These are phyloP conservation scores for Allium fistulosum DNA, from an alignment of 106 monocot genomes.

Conservation along the genomic window DNA sequence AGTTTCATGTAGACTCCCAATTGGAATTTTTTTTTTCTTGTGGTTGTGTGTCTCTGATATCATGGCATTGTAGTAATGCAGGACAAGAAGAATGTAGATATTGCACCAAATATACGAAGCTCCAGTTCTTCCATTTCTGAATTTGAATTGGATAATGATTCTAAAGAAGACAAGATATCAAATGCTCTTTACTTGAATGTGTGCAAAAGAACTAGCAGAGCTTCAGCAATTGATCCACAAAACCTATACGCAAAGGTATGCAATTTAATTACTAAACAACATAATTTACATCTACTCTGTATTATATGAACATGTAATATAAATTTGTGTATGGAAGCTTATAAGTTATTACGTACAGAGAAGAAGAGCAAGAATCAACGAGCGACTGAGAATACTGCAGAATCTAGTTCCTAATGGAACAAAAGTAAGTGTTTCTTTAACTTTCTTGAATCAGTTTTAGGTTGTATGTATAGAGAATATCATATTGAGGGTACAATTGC, in stretches of 20 bases:
- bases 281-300: not conserved
- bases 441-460: too few species aligned
- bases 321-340: not conserved
- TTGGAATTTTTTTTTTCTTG: too few species aligned
- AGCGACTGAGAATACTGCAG: conserved; percentile 62
- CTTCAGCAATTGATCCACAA: conserved; percentile 43
- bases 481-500: too few species aligned
- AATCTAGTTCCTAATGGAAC: conserved; percentile 80
- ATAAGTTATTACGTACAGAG: conserved; percentile 27
- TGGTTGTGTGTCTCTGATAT: too few species aligned
- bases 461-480: too few species aligned
- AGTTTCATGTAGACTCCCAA: too few species aligned
- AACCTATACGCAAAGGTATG: conserved; percentile 60
- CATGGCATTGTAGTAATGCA: not conserved
- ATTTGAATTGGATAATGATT: conserved; percentile 21
- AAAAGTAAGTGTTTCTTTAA: conserved; percentile 35
- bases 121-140: conserved; percentile 44
- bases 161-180: conserved; percentile 8
- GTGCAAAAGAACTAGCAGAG: conserved; percentile 35
- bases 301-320: not conserved
- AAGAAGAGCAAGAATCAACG: conserved; percentile 84
- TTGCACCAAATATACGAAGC: conserved; percentile 3
- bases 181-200: conserved; percentile 14
- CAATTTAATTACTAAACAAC: not conserved
- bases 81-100: not conserved